Evolutionary conservation across 306 rosid species (phyloP).

Genomic region (Cicer pinnatifidum): DNA sequence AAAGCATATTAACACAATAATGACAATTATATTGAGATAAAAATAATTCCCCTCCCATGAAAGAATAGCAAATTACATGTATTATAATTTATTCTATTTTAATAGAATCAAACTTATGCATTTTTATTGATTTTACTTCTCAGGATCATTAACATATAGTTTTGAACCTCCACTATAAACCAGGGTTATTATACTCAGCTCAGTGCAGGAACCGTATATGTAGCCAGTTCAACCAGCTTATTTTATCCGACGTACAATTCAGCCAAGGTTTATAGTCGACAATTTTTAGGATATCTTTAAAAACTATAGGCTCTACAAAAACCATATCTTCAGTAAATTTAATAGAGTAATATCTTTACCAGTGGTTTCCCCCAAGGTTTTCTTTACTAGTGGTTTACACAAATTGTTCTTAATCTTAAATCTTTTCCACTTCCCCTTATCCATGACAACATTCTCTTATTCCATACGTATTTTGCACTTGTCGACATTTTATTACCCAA

Average conservation of each 20-base stretch:
- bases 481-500: background rate
- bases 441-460: background rate
- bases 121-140: background rate
- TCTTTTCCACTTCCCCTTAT: background rate
- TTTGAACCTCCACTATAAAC: background rate
- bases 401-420: constrained; percentile 3
- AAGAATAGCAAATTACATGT: background rate
- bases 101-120: background rate
- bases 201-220: background rate
- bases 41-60: background rate
- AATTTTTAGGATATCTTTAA: too few species aligned
- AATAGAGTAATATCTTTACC: background rate
- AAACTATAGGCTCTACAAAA: background rate
- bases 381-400: background rate
- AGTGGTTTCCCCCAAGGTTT: background rate
- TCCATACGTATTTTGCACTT: background rate
- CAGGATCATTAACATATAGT: background rate
- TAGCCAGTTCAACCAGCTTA: background rate
- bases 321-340: background rate
- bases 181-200: background rate
- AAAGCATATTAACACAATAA: background rate
- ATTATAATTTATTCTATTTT: background rate
- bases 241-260: background rate
- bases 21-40: background rate
- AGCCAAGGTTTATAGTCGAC: background rate